These are phyloP conservation scores for Cutaneotrichosporon curvatum DNA, from an alignment of 1,284 basidiomycete species.

Conservation along the genomic window DNA sequence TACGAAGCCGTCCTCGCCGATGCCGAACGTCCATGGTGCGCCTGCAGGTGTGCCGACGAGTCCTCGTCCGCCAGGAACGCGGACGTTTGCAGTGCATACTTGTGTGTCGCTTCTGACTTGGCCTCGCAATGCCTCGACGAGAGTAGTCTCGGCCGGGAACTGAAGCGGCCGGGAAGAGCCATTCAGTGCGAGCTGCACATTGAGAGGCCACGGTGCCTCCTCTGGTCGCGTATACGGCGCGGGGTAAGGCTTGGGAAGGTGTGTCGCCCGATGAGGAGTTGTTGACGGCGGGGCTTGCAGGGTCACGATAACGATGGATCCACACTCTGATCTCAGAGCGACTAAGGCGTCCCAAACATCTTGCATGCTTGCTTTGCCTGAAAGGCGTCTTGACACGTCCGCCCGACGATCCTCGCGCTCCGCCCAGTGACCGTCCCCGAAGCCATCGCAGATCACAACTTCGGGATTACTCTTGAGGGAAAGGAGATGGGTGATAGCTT, in stretches of 20 bases:
- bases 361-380: slow-evolving; percentile 20
- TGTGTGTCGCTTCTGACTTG: slow-evolving; percentile 24
- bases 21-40: slow-evolving; percentile 24
- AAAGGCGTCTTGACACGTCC: slow-evolving; percentile 4
- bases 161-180: slow-evolving; percentile 26
- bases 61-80: slow-evolving; percentile 20
- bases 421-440: slow-evolving; percentile 38
- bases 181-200: slow-evolving; percentile 31
- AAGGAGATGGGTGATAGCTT: slow-evolving; percentile 20
- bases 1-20: slow-evolving; percentile 29
- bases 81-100: slow-evolving; percentile 21
- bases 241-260: slow-evolving; percentile 40
- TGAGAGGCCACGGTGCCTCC: slow-evolving; percentile 24
- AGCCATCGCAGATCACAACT: slow-evolving; percentile 38
- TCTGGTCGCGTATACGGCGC: neutral
- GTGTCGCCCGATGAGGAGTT: slow-evolving; percentile 28
- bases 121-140: slow-evolving; percentile 31
- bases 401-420: slow-evolving; percentile 29
- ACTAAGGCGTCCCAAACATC: slow-evolving; percentile 36
- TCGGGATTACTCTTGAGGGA: slow-evolving; percentile 2
- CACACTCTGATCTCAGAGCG: slow-evolving; percentile 29
- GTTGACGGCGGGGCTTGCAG: slow-evolving; percentile 24
- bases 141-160: slow-evolving; percentile 30
- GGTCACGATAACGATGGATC: slow-evolving; percentile 32
- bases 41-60: slow-evolving; percentile 16